Conservation (phyloP, 192 early-diverging fungal species). For the Dissophora ornata region DNA sequence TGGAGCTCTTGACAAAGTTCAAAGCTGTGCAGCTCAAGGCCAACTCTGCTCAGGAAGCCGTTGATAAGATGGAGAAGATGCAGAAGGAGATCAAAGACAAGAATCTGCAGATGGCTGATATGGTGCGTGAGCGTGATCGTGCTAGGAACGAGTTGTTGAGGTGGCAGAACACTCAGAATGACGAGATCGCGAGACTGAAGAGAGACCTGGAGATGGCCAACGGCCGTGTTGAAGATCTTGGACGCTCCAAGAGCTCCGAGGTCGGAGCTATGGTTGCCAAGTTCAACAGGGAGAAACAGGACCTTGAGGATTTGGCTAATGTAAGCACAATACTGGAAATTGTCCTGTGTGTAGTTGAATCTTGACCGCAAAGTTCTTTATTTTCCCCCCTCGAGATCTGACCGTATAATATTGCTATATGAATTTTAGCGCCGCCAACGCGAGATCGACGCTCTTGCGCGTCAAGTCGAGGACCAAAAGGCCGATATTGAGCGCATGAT, state of each 20-base stretch:
- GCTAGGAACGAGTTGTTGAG: conserved; percentile 84
- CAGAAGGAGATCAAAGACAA: conserved; percentile 78
- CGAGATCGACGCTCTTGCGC: conserved; percentile 51
- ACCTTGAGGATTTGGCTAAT: conserved; percentile 75
- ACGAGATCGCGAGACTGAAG: conserved; percentile 83
- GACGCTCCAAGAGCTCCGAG: conserved; percentile 85
- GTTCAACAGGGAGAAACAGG: conserved; percentile 87
- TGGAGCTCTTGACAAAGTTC: conserved; percentile 92
- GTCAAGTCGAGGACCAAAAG: conserved; percentile 80
- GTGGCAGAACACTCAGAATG: conserved; percentile 81
- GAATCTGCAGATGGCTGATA: conserved; percentile 76
- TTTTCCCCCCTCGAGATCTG: too few relatives aligned
- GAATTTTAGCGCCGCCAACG: conserved; percentile 67
- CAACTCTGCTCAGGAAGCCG: conserved; percentile 86
- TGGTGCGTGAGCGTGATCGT: conserved; percentile 92
- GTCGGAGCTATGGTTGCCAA: conserved; percentile 81
- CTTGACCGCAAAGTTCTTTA: too few relatives aligned
- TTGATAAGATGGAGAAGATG: conserved; percentile 84
- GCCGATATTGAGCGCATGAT: conserved; percentile 73
- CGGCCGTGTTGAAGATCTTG: conserved; percentile 79
- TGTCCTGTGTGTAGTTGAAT: too few relatives aligned
- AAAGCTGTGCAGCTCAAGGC: conserved; percentile 86
- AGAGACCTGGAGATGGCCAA: conserved; percentile 85
- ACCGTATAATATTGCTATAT: too few relatives aligned
- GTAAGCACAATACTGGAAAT: conserved; percentile 39